These are phyloP conservation scores for Cordyceps javanica DNA, from an alignment of 2,329 filamentous ascomycete species.

Conservation along the genomic window DNA sequence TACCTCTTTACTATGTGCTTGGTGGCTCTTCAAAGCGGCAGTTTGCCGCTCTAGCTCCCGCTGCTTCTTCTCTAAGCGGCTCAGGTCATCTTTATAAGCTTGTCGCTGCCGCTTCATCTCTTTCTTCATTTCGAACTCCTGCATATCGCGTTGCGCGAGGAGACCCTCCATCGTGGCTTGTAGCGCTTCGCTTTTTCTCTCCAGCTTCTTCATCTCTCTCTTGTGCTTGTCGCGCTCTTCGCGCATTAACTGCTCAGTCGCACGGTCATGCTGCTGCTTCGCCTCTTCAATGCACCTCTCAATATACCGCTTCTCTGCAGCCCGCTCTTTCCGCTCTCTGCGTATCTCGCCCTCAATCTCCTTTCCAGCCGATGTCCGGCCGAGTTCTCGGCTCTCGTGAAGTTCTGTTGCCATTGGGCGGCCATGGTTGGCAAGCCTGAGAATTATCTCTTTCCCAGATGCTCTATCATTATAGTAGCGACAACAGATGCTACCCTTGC, in stretches of 20 bases:
- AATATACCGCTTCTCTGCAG: not conserved
- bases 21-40: not conserved
- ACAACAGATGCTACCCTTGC: not conserved
- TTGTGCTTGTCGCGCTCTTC: not conserved
- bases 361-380: not conserved
- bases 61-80: not conserved
- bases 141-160: not conserved
- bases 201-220: not conserved
- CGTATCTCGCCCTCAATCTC: not conserved
- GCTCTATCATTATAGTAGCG: not conserved
- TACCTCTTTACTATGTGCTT: not conserved
- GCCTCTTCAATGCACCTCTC: not conserved
- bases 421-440: not conserved
- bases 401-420: not conserved
- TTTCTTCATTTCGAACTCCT: not conserved
- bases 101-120: not conserved
- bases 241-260: not conserved
- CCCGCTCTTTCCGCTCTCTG: not conserved
- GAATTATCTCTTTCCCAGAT: not conserved
- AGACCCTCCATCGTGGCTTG: not conserved
- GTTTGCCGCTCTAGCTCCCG: not conserved
- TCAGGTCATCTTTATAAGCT: not conserved
- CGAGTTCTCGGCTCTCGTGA: not conserved
- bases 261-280: not conserved
- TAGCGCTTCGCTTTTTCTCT: not conserved